These are phyloP conservation scores for Hyphopichia pseudoburtonii DNA, from an alignment of 1,139 yeast species.

Conservation along the genomic window DNA sequence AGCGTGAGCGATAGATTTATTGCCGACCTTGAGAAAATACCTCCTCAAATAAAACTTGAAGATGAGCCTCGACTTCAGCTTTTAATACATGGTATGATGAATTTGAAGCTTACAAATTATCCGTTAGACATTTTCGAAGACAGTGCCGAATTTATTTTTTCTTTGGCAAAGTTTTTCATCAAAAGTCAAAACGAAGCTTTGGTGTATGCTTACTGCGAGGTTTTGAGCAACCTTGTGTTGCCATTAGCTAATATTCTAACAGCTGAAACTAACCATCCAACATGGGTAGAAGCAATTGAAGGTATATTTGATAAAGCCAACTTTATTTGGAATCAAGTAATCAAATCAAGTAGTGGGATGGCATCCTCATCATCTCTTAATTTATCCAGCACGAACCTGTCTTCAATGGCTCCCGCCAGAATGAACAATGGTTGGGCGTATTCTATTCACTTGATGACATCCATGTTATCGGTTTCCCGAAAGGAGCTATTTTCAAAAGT, in stretches of 20 bases:
- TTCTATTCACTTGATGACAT: conserved; percentile 67
- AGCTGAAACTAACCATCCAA: conserved; percentile 94
- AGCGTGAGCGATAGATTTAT: conserved; percentile 92
- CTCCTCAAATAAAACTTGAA: conserved; percentile 49
- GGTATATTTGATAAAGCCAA: conserved; percentile 55
- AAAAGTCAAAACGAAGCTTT: conserved; percentile 64
- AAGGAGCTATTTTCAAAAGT: conserved; percentile 69
- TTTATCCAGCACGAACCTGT: neutral
- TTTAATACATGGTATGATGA: conserved; percentile 88
- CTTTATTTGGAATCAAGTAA: conserved; percentile 31
- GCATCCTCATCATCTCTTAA: conserved; percentile 2
- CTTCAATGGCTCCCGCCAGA: conserved; percentile 6
- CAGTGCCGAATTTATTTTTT: conserved; percentile 82
- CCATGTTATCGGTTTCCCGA: conserved; percentile 79
- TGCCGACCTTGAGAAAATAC: conserved; percentile 85
- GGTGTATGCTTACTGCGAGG: conserved; percentile 81
- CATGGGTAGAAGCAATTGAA: conserved; percentile 84
- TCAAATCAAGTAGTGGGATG: conserved; percentile 11
- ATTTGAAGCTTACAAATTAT: conserved; percentile 71
- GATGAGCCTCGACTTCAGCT: conserved; percentile 74
- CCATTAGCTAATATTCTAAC: conserved; percentile 85
- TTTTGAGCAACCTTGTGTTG: conserved; percentile 66
- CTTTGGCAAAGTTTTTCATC: conserved; percentile 79
- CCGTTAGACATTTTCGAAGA: conserved; percentile 92
- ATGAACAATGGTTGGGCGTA: conserved; percentile 63